Evolutionary conservation across 192 early-diverging fungal species (phyloP).

Genomic region (Entomortierella lignicola): DNA sequence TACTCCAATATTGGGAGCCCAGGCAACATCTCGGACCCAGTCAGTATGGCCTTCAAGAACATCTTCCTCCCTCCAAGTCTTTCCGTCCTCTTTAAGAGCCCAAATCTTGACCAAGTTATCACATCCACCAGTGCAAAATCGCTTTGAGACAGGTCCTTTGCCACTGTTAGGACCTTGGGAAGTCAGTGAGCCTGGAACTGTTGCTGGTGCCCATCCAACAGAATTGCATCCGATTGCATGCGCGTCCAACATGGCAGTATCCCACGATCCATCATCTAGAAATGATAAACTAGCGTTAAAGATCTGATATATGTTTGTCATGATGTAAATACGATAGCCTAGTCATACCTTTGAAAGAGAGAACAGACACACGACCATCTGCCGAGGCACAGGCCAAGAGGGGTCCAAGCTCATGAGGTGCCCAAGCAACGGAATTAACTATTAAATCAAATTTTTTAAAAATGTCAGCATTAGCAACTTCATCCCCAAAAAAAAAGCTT

Average conservation of each 20-base stretch:
- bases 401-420: constrained; percentile 96
- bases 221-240: constrained; percentile 94
- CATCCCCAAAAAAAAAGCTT: neutral
- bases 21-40: constrained; percentile 98
- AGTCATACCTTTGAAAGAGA: constrained; percentile 87
- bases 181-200: constrained; percentile 79
- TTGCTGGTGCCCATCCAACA: constrained; percentile 94
- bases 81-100: constrained; percentile 82
- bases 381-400: constrained; percentile 93
- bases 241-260: constrained; percentile 79
- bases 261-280: constrained; percentile 90
- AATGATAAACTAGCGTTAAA: neutral
- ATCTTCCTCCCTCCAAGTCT: constrained; percentile 83
- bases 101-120: constrained; percentile 98
- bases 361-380: constrained; percentile 92
- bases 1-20: constrained; percentile 95
- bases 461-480: neutral
- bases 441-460: too few species aligned
- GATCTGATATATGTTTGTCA: neutral
- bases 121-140: constrained; percentile 94
- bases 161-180: constrained; percentile 65
- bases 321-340: neutral
- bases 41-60: constrained; percentile 92
- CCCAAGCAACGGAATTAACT: constrained; percentile 98
- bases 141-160: constrained; percentile 71